These are phyloP conservation scores for Aspergillus indologenus DNA, from an alignment of 495 filamentous ascomycete species.

Conservation along the genomic window DNA sequence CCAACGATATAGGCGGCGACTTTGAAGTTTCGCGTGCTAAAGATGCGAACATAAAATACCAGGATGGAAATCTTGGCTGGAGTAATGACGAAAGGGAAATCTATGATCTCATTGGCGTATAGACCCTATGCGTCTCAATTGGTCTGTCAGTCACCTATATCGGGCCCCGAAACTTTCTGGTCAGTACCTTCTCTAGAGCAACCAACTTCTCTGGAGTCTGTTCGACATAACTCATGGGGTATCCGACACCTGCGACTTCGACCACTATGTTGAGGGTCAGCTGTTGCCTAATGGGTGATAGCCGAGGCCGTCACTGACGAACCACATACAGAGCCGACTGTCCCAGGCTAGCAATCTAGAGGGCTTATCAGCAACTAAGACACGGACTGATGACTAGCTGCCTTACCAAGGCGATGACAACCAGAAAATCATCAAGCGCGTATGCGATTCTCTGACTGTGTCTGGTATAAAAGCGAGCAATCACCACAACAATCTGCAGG, in stretches of 20 bases:
- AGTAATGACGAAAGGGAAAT: constrained; percentile 31
- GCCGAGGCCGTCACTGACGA: constrained; percentile 8
- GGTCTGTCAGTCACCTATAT: neutral
- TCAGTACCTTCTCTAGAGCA: constrained; percentile 12
- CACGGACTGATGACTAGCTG: neutral
- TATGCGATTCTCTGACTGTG: constrained; percentile 20
- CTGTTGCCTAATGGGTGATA: neutral
- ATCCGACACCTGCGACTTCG: constrained; percentile 16
- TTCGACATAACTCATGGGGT: constrained; percentile 19
- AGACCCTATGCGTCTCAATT: constrained; percentile 8
- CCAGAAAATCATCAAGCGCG: constrained; percentile 31
- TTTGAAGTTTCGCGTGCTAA: constrained; percentile 24
- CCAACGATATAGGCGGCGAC: constrained; percentile 34
- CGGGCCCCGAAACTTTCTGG: neutral
- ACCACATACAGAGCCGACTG: constrained; percentile 18
- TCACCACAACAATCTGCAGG: constrained; percentile 24
- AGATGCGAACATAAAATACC: constrained; percentile 43
- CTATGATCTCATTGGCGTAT: constrained; percentile 24
- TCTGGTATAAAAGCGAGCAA: constrained; percentile 31
- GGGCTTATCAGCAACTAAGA: neutral
- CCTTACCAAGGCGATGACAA: constrained; percentile 25
- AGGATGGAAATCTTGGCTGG: constrained; percentile 41
- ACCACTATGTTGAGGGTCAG: constrained; percentile 13
- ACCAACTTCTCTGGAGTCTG: constrained; percentile 15
- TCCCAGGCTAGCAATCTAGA: constrained; percentile 16